Conservation (phyloP, 352 stramenopile genomes). For the Phytopythium boreale region DNA sequence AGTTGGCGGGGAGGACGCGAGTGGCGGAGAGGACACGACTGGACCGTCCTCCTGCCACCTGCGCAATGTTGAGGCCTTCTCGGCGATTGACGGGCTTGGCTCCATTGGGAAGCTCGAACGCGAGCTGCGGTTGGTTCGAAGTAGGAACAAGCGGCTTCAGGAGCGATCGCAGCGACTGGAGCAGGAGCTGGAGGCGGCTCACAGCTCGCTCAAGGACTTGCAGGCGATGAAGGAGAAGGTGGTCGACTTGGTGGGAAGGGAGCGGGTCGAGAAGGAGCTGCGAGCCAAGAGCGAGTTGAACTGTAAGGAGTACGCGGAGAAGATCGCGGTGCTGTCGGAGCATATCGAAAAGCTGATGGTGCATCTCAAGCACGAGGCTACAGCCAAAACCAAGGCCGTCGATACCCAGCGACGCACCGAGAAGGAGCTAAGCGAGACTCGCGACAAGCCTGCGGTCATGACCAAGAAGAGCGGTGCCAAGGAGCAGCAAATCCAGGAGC, state of each 20-base stretch:
- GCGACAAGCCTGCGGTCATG: slow-evolving; percentile 54
- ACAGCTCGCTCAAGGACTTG: slow-evolving; percentile 47
- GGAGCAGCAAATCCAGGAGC: slow-evolving; percentile 85
- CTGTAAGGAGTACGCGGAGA: slow-evolving; percentile 69
- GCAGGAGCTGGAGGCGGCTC: slow-evolving; percentile 44
- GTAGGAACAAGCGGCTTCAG: slow-evolving; percentile 68
- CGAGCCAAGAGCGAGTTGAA: slow-evolving; percentile 62
- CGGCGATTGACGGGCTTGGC: slow-evolving; percentile 56
- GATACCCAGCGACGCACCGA: slow-evolving; percentile 72
- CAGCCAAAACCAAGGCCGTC: slow-evolving; percentile 88
- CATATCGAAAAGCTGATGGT: slow-evolving; percentile 98
- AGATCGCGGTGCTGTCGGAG: slow-evolving; percentile 90
- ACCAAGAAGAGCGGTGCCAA: slow-evolving; percentile 82
- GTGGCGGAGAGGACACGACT: slow-evolving; percentile 10
- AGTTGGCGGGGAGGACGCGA: slow-evolving; percentile 5
- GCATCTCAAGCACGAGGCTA: slow-evolving; percentile 94
- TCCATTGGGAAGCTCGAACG: slow-evolving; percentile 59
- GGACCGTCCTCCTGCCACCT: slow-evolving; percentile 29
- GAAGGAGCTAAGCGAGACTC: slow-evolving; percentile 73
- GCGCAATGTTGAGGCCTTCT: slow-evolving; percentile 59
- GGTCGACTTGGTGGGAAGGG: slow-evolving; percentile 72
- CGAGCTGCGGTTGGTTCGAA: slow-evolving; percentile 63
- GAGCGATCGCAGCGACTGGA: slow-evolving; percentile 50
- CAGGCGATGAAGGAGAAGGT: slow-evolving; percentile 73
- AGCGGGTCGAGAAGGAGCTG: slow-evolving; percentile 87